Base-by-base conservation (phyloP, 139 green algal species). In the Microglena sp. region DNA sequence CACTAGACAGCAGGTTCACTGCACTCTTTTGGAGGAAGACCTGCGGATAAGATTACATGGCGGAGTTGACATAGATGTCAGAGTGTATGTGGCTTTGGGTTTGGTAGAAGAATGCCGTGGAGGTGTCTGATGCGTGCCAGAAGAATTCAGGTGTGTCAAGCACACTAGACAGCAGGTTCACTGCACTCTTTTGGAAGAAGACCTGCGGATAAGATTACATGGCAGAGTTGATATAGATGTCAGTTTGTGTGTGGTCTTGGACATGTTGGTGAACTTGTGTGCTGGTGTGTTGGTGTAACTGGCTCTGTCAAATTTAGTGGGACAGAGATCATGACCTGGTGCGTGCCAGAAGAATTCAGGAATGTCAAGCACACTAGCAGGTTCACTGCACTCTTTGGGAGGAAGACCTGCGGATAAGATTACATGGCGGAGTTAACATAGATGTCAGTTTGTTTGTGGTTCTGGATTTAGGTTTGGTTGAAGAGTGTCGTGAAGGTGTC, bases 111-210 rank as follows among this genome's bases (percentile, higher is more conserved):
- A n/a, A n/a, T n/a, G n/a, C n/a, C n/a, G n/a, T n/a, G n/a, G 82
- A 67, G 1, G 56, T 40, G 67, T 83, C 76, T 1, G 73, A 66
- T 5, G 66, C 70, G 1, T 35, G 26, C 79, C 79, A 86, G 64
- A 86, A 86, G 59, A 80, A 86, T 53, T 86, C 79, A 7, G 79
- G 79, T 1, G 73, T 86, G 71, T 86, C 79, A 30, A 86, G 70
- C 64, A 86, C 77, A n/a, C 63, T 69, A 31, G 69, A 74, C 21
- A 80, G 67, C 30, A 86, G 73, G 69, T 86, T 86, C 24, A 86
- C 76, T 1, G 68, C 74, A 26, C 64, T 72, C 62, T 81, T 82
- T 7, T 82, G 72, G 27, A 86, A 56, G 55, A 87, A 86, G 40
- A 88, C 72, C 87, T 44, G 21, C 56, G 43, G 28, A 50, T 50